These are phyloP conservation scores for Cruciata laevipes DNA, from an alignment of 257 asterid species.

Conservation along the genomic window DNA sequence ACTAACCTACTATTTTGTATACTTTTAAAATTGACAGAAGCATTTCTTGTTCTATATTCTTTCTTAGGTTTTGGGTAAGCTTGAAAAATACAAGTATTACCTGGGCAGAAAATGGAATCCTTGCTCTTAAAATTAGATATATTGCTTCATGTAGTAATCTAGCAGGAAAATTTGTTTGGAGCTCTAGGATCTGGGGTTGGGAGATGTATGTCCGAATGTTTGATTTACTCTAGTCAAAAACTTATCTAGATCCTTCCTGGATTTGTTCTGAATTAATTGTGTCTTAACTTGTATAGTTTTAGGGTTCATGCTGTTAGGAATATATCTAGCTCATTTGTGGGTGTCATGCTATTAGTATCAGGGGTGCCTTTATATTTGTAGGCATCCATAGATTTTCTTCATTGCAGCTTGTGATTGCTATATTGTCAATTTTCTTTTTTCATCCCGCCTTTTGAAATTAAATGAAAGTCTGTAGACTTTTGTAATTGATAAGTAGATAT, in stretches of 20 bases:
- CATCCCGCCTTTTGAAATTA: neutral
- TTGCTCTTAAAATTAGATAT: neutral
- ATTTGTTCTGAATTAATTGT: neutral
- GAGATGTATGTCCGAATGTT: neutral
- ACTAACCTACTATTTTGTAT: neutral
- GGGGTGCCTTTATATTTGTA: too few relatives aligned
- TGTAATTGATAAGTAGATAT: slow-evolving; percentile 6
- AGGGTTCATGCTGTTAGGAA: neutral
- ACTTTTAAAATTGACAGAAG: slow-evolving; percentile 4
- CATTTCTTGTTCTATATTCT: neutral
- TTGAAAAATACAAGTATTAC: neutral
- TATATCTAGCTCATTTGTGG: neutral
- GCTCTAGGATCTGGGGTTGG: neutral
- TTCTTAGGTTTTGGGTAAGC: neutral
- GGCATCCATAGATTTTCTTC: neutral
- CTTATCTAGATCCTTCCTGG: neutral
- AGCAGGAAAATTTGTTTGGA: neutral
- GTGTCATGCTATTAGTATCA: neutral
- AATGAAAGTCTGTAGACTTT: neutral
- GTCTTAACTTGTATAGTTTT: neutral
- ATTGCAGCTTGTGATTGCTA: neutral
- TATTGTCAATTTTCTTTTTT: neutral
- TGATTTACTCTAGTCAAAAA: neutral
- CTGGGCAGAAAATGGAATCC: neutral
- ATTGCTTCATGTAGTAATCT: neutral